These are phyloP conservation scores for Blastomyces parvus DNA, from an alignment of 2,329 filamentous ascomycete genomes.

Conservation along the genomic window DNA sequence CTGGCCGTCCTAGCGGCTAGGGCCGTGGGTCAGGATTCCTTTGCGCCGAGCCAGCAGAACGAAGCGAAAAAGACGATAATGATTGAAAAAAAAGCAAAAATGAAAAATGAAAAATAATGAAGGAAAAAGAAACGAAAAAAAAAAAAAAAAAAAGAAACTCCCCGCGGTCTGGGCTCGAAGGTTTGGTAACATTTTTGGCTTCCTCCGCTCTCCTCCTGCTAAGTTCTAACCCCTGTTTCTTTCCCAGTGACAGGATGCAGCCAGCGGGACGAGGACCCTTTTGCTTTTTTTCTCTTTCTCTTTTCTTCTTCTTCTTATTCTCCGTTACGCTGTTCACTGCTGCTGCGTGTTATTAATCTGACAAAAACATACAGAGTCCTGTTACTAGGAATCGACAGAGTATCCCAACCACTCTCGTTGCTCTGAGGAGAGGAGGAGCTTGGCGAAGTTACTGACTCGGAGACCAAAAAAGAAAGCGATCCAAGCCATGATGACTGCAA, in stretches of 20 bases:
- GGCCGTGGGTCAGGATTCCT: constrained; percentile 2
- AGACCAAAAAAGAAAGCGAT: background rate
- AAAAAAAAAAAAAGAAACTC: background rate
- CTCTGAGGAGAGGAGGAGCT: background rate
- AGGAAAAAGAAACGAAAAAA: background rate
- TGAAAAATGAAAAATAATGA: background rate
- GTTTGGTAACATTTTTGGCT: background rate
- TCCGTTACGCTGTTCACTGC: background rate
- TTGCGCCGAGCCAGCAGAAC: constrained; percentile 1
- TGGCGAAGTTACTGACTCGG: too few species aligned
- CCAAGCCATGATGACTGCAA: background rate
- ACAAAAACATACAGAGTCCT: background rate
- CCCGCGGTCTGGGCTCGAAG: background rate
- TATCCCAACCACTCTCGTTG: background rate
- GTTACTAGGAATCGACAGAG: background rate
- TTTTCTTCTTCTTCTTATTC: background rate
- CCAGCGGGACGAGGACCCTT: background rate
- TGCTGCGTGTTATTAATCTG: background rate
- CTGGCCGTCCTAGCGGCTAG: constrained; percentile 1
- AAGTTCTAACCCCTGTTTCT: background rate
- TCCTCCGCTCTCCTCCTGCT: too few species aligned
- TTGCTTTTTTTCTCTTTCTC: background rate
- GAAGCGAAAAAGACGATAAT: constrained; percentile 2
- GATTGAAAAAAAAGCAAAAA: background rate
- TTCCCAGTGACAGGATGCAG: background rate